Base-by-base conservation (phyloP, 805 yeast species). In the Saccharomycopsis vini region DNA sequence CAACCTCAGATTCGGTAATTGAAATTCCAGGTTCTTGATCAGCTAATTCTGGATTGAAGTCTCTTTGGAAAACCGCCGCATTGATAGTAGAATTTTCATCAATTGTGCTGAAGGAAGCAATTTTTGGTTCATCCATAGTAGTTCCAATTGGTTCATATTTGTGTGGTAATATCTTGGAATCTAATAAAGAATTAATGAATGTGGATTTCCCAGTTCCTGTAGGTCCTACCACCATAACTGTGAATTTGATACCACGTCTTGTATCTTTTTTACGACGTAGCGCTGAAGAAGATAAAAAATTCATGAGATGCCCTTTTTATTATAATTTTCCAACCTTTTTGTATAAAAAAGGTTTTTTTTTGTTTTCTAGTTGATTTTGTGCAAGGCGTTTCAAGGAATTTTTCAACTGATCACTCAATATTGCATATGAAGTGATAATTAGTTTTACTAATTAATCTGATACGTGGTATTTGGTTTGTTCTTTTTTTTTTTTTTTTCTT, bases 201-300 rank as follows among this genome's bases (percentile, higher is more conserved):
- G 90, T 77, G 18, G 89, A 75, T 57, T 82, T 83, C 9, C 94
- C 94, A 0, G 85, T 73, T 15, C 90, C 90, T 49, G 78, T 71
- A 38, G 75, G 74, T 16, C 94, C 94, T 20, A 79, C 76, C 15
- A 81, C 71, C 77, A 83, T 71, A 54, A 83, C 66, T 32, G 88
- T 77, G 64, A 82, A 82, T 50, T 81, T 77, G 56, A 81, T 70
- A 31, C 86, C 88, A 55, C 83, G 78, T 56, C 75, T 79, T 51
- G 77, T 73, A 54, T 82, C 89, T 57, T 78, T 81, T 57, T 73
- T 74, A 49, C 75, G 69, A 54, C 75, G 72, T 23, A 61, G 52
- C 40, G 61, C 51, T 20, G 49, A 38, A 10, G 52, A 49, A 5
- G 47, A 42, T 12, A 47, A 31, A 22, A 49, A 49, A 15, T 47